Evolutionary conservation across 177 flowering plant species (phyloP), one percentile per base, ranked within the genome.

Genomic region (Telopea speciosissima): DNA sequence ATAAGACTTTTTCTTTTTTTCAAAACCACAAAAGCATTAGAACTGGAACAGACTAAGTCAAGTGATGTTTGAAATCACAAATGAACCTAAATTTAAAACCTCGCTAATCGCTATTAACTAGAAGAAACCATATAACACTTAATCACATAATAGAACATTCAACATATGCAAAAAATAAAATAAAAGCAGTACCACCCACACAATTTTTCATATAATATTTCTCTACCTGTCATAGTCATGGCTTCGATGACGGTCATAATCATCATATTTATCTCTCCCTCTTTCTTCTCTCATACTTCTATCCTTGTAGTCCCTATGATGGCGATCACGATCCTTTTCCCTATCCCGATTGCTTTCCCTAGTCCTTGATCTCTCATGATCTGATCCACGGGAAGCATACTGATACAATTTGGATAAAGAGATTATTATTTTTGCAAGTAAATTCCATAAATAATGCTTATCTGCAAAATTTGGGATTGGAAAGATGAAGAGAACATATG

Each of bases 191-290:
- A 36, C 9, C 21, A 68, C 12, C 24, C 12, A 6, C 21, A 44
- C 33, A 64, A 64, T 36, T 13, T 44, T 33, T 54, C 49, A 25
- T 63, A 65, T 58, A 72, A 54, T 16, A 54, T 11, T 52, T 19
- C 28, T 24, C 61, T 67, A 85, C 92, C 89, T 87, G 73, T 79
- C 80, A 73, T 74, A 71, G 69, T 83, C 81, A 63, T 79, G 81
- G 31, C 69, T 73, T 22, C 80, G 72, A 24, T 70, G 81, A 54
- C 83, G 80, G 42, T 72, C 79, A 74, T 74, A 72, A 76, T 78
- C 84, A 79, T 77, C 73, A 68, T 62, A 62, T 67, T 73, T 82
- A 19, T 73, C 84, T 69, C 86, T 82, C 67, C 79, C 80, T 74
- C 82, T 78, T 23, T 78, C 82, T 60, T 76, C 81, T 71, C 88